Evolutionary conservation across 352 stramenopile species (phyloP), one percentile per base, ranked within the genome.

Genomic region (Phytopythium ostracodes): DNA sequence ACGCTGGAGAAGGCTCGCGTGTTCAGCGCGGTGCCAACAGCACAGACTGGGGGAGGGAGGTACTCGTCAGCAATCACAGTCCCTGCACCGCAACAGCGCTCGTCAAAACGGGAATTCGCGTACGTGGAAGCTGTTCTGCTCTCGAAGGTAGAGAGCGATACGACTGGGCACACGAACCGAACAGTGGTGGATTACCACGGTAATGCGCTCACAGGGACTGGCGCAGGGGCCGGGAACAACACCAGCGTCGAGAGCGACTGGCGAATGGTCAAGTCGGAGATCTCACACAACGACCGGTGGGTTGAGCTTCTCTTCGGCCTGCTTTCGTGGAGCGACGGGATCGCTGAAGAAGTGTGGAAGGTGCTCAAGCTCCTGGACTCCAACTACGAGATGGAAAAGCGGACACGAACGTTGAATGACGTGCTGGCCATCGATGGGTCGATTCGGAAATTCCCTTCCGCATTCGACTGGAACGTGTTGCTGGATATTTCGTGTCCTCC

Each of bases 331-430:
- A 65, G 64, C 5, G 67, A 73, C 33, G 72, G 68, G 35, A 77
- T 89, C 22, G 77, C 74, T 51, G 85, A 91, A 64, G 85, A 90
- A 70, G 80, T 79, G 12, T 90, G 79, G 79, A 90, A 90, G 58
- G 67, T 93, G 22, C 51, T 95, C 17, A 93, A 89, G 52, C 64
- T 92, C 33, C 63, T 95, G 15, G 72, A 75, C 33, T 78, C 77
- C 22, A 76, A 92, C 63, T 65, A 74, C 10, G 43, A 66, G 25
- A 89, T 92, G 76, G 84, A 91, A 64, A 91, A 89, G 60, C 77
- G 72, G 14, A 88, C 76, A 50, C 82, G 82, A 24, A 88, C 79
- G 20, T 63, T 95, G 20, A 88, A 91, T 49, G 67, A 71, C 40
- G 59, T 76, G 36, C 65, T 93, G 27, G 78, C 71, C 17, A 90